Evolutionary conservation across 371 early-diverging fungal species (phyloP).

Genomic region (Syncephalastrum racemosum): DNA sequence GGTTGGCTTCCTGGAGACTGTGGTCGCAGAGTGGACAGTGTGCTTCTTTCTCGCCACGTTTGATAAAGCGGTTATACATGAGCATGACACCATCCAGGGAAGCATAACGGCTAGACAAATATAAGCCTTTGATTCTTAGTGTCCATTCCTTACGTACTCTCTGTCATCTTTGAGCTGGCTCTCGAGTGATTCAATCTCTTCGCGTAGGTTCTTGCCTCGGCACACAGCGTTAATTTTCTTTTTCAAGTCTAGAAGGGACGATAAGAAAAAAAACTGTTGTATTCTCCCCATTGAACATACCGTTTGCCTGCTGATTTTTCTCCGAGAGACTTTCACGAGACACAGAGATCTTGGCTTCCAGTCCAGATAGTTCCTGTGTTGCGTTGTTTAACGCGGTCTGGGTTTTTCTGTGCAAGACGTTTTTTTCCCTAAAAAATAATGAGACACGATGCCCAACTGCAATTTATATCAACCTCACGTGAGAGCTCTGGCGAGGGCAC

Average conservation of each 20-base stretch:
- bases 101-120: constrained; percentile 14
- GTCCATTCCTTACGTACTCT: constrained; percentile 22
- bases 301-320: constrained; percentile 20
- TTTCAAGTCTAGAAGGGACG: constrained; percentile 17
- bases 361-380: constrained; percentile 29
- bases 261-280: neutral
- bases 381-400: constrained; percentile 2
- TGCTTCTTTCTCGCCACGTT: constrained; percentile 42
- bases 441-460: neutral
- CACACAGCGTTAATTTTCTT: constrained; percentile 20
- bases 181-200: constrained; percentile 19
- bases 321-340: constrained; percentile 19
- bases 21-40: constrained; percentile 78
- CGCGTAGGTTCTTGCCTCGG: constrained; percentile 22
- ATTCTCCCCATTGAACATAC: constrained; percentile 8
- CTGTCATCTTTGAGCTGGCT: constrained; percentile 11
- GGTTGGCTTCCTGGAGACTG: constrained; percentile 46
- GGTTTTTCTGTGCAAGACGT: neutral
- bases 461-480: neutral
- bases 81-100: constrained; percentile 45
- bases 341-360: constrained; percentile 41
- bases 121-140: neutral
- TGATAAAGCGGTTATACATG: constrained; percentile 62
- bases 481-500: constrained; percentile 2
- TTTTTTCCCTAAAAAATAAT: neutral